These are phyloP conservation scores for Botryotinia narcissicola DNA, from an alignment of 2,329 filamentous ascomycete species.

Conservation along the genomic window DNA sequence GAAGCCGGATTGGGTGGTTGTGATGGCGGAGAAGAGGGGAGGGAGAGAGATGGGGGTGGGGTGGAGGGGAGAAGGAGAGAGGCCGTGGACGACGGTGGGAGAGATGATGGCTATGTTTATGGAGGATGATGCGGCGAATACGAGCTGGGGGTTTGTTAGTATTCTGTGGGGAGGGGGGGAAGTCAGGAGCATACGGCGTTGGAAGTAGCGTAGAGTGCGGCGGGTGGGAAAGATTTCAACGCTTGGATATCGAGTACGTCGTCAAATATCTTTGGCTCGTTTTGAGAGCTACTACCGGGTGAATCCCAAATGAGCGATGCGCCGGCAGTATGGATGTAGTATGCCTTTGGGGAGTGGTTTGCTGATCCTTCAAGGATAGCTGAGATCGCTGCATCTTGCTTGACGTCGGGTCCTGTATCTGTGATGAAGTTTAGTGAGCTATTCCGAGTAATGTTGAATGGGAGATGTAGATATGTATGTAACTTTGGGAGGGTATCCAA, in stretches of 20 bases:
- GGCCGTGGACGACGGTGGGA: slow-evolving; percentile 24
- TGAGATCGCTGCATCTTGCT: slow-evolving; percentile 15
- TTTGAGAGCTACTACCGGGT: slow-evolving; percentile 22
- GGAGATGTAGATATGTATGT: no score
- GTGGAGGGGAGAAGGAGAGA: slow-evolving; percentile 22
- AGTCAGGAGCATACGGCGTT: background rate
- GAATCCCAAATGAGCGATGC: slow-evolving; percentile 22
- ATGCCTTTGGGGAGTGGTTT: slow-evolving; percentile 13
- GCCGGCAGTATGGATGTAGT: slow-evolving; percentile 25
- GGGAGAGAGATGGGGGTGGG: slow-evolving; percentile 22
- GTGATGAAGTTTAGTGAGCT: no score
- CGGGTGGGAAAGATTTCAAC: slow-evolving; percentile 19
- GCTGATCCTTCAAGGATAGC: slow-evolving; percentile 20
- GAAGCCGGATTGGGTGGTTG: slow-evolving; percentile 16
- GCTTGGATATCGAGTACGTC: slow-evolving; percentile 23
- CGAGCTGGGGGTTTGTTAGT: background rate
- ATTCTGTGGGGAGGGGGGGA: background rate
- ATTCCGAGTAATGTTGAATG: background rate
- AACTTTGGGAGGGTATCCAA: background rate
- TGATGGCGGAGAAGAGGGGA: background rate
- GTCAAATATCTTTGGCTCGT: slow-evolving; percentile 19
- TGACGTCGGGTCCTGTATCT: slow-evolving; percentile 23
- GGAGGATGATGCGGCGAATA: background rate
- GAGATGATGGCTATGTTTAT: slow-evolving; percentile 24
- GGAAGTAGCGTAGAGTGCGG: background rate